phyloP scores from a whole-genome alignment of 129 eudicot genomes.

The Tagetes erecta region DNA sequence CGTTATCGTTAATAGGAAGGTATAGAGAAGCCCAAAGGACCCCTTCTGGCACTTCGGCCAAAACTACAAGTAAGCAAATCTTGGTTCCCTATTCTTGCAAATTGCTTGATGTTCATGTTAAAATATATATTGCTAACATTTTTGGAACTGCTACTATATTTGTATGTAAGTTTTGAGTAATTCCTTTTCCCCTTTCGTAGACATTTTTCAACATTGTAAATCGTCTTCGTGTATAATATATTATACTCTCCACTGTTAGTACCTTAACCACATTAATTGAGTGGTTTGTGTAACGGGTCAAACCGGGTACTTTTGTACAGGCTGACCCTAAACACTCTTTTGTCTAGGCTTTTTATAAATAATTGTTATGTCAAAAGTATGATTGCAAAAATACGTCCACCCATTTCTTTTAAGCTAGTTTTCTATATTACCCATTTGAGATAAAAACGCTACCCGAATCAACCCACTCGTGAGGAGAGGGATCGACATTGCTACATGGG shows the following conservation, averaged over 20 bases:
- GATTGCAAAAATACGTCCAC: not conserved
- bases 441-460: not conserved
- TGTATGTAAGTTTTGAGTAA: not conserved
- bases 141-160: not conserved
- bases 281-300: not conserved
- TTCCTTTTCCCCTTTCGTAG: not conserved
- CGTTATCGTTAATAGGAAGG: slow-evolving; percentile 70
- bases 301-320: not conserved
- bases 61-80: slow-evolving; percentile 70
- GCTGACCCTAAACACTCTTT: not conserved
- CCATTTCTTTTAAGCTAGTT: not conserved
- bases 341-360: not conserved
- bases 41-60: slow-evolving; percentile 97
- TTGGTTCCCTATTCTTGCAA: not conserved
- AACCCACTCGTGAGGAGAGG: not conserved
- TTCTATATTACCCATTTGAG: not conserved
- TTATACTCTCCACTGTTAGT: not conserved
- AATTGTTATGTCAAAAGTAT: not conserved
- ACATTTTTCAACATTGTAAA: not conserved
- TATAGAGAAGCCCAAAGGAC: slow-evolving; percentile 91
- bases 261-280: not conserved
- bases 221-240: not conserved
- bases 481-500: not conserved
- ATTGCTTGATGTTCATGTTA: slow-evolving; percentile 8
- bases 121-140: not conserved